Evolutionary conservation across 495 filamentous ascomycete species (phyloP).

Genomic region (Penicillium flavigenum): DNA sequence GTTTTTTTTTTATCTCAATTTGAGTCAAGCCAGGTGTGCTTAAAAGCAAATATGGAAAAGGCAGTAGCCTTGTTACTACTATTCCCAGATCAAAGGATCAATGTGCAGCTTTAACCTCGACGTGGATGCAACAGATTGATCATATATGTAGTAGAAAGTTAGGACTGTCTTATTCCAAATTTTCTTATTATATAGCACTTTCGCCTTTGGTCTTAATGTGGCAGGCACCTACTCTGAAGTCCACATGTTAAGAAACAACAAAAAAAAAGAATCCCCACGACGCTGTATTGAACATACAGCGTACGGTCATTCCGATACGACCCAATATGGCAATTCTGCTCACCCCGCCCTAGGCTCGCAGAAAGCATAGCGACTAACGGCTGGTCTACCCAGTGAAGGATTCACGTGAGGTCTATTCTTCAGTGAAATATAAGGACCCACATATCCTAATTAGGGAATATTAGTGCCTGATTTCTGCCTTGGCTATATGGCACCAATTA

Average conservation of each 20-base stretch:
- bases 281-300: background rate
- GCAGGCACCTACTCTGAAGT: background rate
- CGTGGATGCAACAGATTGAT: background rate
- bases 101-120: background rate
- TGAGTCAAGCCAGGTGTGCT: background rate
- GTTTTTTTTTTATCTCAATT: too few relatives aligned
- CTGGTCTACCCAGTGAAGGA: background rate
- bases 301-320: background rate
- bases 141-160: background rate
- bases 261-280: background rate
- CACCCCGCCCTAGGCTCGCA: background rate
- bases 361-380: background rate
- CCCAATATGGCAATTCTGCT: background rate
- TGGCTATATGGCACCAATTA: background rate
- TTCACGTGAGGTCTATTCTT: background rate
- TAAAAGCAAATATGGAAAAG: background rate
- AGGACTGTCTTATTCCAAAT: background rate
- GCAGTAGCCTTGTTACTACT: background rate
- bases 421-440: background rate
- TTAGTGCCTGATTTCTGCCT: background rate
- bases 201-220: background rate
- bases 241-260: background rate
- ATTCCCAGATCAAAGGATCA: background rate
- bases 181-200: background rate
- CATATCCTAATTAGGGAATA: background rate